Evolutionary conservation across 192 early-diverging fungal species (phyloP), one percentile per base, ranked within the genome.

Genomic region (Coemansia sp.): DNA sequence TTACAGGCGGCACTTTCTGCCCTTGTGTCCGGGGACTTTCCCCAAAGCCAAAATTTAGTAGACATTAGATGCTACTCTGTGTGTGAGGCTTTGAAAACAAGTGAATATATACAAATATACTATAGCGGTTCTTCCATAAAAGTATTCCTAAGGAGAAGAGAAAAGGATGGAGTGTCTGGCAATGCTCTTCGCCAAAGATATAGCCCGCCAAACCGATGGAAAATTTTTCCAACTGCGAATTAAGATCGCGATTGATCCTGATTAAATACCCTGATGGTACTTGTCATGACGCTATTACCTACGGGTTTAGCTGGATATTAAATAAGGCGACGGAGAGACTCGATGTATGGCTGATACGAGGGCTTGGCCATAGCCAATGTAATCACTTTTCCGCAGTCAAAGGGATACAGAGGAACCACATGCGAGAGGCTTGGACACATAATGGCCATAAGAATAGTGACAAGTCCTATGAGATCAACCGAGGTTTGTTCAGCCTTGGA

Each of bases 11-110:
- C 27, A 27, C 27, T 27, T 27, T 27, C 27, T 27, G 27, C 27
- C 27, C 81, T 65, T 61, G 62, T 44, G 81, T 83, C 81, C 81
- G 81, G 81, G 81, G 81, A 83, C 81, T 83, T 83, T 83, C 76
- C 81, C 81, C 76, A 83, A 83, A 83, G 81, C 81, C 34, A 65
- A 50, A 13, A 24, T 60, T 22, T 65, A 65, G 64, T 73, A 70
- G 68, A 66, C 68, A 66, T 22, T 31, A 38, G 10, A 31, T 18
- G 57, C 57, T 57, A 77, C 73, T 83, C 33, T 64, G 81, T 83
- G 68, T 83, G 81, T 83, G 64, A 72, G 50, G 76, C 81, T 83
- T 83, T 74, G 76, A 83, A 72, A 70, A 58, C 43, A 49, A 46
- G 29, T 39, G 66, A 46, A 64, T 69, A 66, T 81, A 81, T 46